These are phyloP conservation scores for Suhomyces guaymorum DNA, from an alignment of 1,139 yeast species.

Conservation along the genomic window DNA sequence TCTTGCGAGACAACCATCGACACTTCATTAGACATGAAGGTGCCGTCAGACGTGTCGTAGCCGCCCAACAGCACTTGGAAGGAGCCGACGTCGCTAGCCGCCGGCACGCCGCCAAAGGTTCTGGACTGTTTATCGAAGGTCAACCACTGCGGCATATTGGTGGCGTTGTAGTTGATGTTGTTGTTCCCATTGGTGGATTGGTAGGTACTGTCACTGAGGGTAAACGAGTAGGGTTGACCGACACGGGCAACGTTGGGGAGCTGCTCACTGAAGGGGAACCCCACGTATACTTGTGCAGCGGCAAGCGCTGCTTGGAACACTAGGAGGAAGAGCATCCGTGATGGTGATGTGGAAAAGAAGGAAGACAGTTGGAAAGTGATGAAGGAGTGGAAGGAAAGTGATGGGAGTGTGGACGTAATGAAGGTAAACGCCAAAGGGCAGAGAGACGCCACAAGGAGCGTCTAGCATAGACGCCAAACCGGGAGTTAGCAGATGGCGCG, in stretches of 20 bases:
- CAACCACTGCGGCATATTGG: conserved; percentile 75
- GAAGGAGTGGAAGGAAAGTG: conserved; percentile 1
- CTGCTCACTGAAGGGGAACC: conserved; percentile 82
- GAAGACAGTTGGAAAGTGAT: not conserved
- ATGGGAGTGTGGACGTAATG: too few relatives aligned
- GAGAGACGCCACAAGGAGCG: too few relatives aligned
- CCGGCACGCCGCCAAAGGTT: conserved; percentile 72
- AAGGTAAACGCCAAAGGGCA: too few relatives aligned
- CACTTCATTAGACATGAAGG: conserved; percentile 49
- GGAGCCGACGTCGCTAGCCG: conserved; percentile 42
- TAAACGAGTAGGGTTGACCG: conserved; percentile 61
- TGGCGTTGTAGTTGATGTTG: conserved; percentile 53
- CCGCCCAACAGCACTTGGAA: conserved; percentile 59
- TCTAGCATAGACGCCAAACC: too few relatives aligned
- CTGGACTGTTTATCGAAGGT: conserved; percentile 62
- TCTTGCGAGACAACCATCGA: conserved; percentile 58
- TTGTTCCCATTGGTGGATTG: conserved; percentile 45
- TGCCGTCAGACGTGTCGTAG: conserved; percentile 54
- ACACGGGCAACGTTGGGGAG: conserved; percentile 85
- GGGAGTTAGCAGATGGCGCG: too few relatives aligned
- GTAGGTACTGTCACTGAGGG: conserved; percentile 72
- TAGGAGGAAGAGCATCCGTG: conserved; percentile 14
- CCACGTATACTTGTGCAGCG: conserved; percentile 46
- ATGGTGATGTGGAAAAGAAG: too few relatives aligned
- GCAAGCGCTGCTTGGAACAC: conserved; percentile 16